phyloP scores from a whole-genome alignment of 208 protist species.

The Trypanosoma cruzi region DNA sequence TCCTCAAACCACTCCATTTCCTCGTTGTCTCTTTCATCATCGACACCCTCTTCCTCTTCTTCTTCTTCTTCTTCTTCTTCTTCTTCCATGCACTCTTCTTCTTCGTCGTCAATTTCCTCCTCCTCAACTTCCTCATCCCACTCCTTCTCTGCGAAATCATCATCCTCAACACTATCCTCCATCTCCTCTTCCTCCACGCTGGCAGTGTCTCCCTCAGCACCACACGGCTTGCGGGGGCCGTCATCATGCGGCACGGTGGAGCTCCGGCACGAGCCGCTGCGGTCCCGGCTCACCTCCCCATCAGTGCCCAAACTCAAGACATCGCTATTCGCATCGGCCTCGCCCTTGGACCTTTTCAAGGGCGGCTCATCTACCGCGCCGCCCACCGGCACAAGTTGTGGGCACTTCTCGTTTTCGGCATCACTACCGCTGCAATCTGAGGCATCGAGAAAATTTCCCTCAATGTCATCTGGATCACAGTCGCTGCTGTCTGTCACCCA shows the following conservation, averaged over 20 bases:
- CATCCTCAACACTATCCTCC: too few species aligned
- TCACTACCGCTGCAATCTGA: constrained; percentile 47
- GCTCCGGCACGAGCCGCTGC: background rate
- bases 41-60: constrained; percentile 31
- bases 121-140: too few species aligned
- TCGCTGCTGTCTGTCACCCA: constrained; percentile 82
- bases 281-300: background rate
- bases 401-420: constrained; percentile 54
- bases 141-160: too few species aligned
- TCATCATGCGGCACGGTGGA: background rate
- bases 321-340: constrained; percentile 15
- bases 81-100: constrained; percentile 31
- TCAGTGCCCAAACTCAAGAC: constrained; percentile 1
- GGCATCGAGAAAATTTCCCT: constrained; percentile 76
- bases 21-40: constrained; percentile 37
- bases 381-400: constrained; percentile 55
- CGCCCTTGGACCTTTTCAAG: constrained; percentile 4
- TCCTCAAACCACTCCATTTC: constrained; percentile 75
- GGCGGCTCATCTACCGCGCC: constrained; percentile 6
- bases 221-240: constrained; percentile 29
- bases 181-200: constrained; percentile 47
- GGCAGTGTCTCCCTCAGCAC: constrained; percentile 31
- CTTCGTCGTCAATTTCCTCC: too few species aligned
- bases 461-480: constrained; percentile 60
- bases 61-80: constrained; percentile 31